These are phyloP conservation scores for Camellia lanceoleosa DNA, from an alignment of 148 eudicot genomes.

Conservation along the genomic window DNA sequence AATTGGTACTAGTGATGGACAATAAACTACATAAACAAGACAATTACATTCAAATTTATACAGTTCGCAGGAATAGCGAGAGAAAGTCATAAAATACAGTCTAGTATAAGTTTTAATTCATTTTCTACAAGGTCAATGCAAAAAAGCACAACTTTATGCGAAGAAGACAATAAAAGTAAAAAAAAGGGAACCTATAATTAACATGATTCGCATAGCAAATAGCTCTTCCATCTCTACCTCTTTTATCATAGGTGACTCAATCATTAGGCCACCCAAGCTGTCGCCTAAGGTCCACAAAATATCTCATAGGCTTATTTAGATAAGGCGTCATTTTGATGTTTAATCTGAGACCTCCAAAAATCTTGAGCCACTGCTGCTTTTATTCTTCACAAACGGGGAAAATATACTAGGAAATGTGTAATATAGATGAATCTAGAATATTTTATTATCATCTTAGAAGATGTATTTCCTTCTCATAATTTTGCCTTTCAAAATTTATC, in stretches of 20 bases:
- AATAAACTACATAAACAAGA: background rate
- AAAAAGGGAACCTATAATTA: background rate
- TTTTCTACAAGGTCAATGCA: background rate
- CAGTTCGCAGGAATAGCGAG: background rate
- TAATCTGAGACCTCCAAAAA: no score
- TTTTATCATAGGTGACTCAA: no score
- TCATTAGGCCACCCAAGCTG: no score
- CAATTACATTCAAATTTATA: background rate
- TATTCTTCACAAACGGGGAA: background rate
- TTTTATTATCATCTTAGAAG: background rate
- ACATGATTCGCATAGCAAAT: background rate
- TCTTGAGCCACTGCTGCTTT: no score
- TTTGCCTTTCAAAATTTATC: background rate
- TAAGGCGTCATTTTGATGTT: no score
- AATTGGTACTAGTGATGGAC: no score
- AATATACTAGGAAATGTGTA: background rate
- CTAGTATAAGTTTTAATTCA: background rate
- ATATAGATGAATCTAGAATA: background rate
- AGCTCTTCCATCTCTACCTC: background rate
- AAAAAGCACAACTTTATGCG: constrained; percentile 11
- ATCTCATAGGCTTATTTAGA: no score
- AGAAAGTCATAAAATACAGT: background rate
- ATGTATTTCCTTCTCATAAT: background rate
- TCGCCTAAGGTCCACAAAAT: no score
- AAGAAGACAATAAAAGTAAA: constrained; percentile 8